phyloP scores from a whole-genome alignment of 2,329 filamentous ascomycete genomes.

The Aspergillus glaucus region DNA sequence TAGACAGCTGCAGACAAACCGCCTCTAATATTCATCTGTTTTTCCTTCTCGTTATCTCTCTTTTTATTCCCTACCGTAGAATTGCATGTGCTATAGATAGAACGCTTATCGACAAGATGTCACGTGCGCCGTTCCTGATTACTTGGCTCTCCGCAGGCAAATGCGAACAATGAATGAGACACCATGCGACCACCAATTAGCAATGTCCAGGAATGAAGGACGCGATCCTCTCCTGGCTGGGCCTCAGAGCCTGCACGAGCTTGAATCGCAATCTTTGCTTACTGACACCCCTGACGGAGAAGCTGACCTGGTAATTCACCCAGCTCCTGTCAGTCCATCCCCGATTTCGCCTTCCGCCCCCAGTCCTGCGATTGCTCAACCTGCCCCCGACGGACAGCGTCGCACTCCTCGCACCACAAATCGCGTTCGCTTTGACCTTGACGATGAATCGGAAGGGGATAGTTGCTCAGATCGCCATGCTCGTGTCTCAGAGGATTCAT shows the following conservation, averaged over 20 bases:
- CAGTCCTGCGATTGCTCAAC: slow-evolving; percentile 38
- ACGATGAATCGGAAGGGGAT: slow-evolving; percentile 25
- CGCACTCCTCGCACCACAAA: slow-evolving; percentile 58
- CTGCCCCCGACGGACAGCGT: slow-evolving; percentile 33
- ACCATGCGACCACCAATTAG: slow-evolving; percentile 18
- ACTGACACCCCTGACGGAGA: slow-evolving; percentile 23
- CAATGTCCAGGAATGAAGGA: slow-evolving; percentile 38
- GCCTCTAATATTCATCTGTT: not conserved
- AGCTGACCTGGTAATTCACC: slow-evolving; percentile 21
- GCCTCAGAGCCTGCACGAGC: slow-evolving; percentile 20
- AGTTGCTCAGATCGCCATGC: slow-evolving; percentile 19
- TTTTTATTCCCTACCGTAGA: not conserved
- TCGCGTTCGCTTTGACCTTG: slow-evolving; percentile 67
- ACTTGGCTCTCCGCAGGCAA: slow-evolving; percentile 18
- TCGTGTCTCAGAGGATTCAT: slow-evolving; percentile 21
- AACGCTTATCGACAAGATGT: slow-evolving; percentile 17
- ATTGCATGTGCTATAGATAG: not conserved
- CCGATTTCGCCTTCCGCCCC: slow-evolving; percentile 20
- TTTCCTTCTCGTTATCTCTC: not conserved
- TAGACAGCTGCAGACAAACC: too few relatives aligned
- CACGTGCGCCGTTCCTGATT: slow-evolving; percentile 3
- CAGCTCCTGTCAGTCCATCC: slow-evolving; percentile 15
- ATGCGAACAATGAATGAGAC: not conserved
- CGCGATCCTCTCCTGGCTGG: slow-evolving; percentile 27
- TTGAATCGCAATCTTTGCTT: slow-evolving; percentile 30